Evolutionary conservation across 352 stramenopile genomes (phyloP), one percentile per base, ranked within the genome.

Genomic region (Globisporangium mamillatum): DNA sequence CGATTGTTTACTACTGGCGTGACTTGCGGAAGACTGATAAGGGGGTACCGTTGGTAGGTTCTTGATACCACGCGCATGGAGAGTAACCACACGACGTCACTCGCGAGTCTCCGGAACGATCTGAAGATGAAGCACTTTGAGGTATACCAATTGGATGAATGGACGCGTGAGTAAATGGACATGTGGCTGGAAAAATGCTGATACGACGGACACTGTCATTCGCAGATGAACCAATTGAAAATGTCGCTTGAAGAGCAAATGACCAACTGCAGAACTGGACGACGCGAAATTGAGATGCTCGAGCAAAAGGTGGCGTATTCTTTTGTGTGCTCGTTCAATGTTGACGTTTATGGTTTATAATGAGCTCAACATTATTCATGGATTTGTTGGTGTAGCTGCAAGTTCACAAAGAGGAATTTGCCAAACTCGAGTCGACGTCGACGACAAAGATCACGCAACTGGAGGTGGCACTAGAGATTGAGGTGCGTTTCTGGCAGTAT

Each of bases 111-210:
- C 0, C 81, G 82, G 32, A 91, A 84, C 56, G 82, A 94, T 29
- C 66, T 94, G 34, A 94, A 92, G 67, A 92, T 94, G 79, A 84
- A 81, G 64, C 81, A 90, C 62, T 94, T 92, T 66, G 86, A 94
- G 78, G 81, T 84, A 46, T 34, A 46, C 16, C 4, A 20, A 10
- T 9, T 50, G 18, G 18, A 32, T 46, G 44, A 0, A 14, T 34
- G 25, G 22, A 34, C 6, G 14, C 1, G 12, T 16, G 12, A 20
- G 1, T 46, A 16, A 46, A 20, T 38, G 32, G 27, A 32, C 50
- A 12, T 27, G 34, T 9, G 4, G 34, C 4, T 38, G 29, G 24
- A 9, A 4, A 22, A 14, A 36, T 34, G 4, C 25, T 8, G 10
- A 25, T 34, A 36, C 12, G 18, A 18, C 34, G 25, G 20, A 64